Evolutionary conservation across 2,329 filamentous ascomycete species (phyloP), one percentile per base, ranked within the genome.

Genomic region (Aspergillus felis): DNA sequence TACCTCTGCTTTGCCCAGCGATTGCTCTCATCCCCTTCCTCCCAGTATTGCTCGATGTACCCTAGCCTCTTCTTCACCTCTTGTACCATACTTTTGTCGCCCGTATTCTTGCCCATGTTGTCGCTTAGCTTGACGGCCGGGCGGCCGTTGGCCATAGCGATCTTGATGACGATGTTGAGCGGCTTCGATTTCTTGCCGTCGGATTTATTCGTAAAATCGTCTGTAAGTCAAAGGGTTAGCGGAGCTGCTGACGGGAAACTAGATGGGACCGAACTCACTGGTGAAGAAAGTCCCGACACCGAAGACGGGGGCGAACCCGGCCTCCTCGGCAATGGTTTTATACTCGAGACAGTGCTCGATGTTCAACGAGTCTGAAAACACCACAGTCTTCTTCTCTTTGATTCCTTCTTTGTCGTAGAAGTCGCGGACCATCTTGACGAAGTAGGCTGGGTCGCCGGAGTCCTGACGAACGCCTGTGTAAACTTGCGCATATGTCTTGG

Each of bases 131-230:
- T 99, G 70, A 99, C 86, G 2, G 94, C 92, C 0, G 88, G 85
- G 50, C 87, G 84, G 5, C 92, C 92, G 14, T 81, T 85, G 0
- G 92, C 94, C 9, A 90, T 92, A 61, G 90, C 91, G 59, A 99
- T 83, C 78, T 99, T 99, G 78, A 99, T 97, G 65, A 99, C 94
- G 67, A 99, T 99, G 69, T 99, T 99, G 55, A 99, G 79, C 0
- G 94, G 94, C 17, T 87, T 85, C 0, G 92, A 97, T 76, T 97
- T 97, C 65, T 86, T 86, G 42, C 87, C 87, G 0, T 87, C 89
- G 38, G 81, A 85, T 59, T 83, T 78, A 63, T 89, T 85, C n/a
- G 78, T 79, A 72, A 94, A 99, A 74, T 99, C 94, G 69, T 99
- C 85, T 84, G 9, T 2, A 14, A 14, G 9, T 12, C 8, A 2